Evolutionary conservation across 2,329 filamentous ascomycete species (phyloP), one percentile per base, ranked within the genome.

Genomic region (Penicillium nordicum): DNA sequence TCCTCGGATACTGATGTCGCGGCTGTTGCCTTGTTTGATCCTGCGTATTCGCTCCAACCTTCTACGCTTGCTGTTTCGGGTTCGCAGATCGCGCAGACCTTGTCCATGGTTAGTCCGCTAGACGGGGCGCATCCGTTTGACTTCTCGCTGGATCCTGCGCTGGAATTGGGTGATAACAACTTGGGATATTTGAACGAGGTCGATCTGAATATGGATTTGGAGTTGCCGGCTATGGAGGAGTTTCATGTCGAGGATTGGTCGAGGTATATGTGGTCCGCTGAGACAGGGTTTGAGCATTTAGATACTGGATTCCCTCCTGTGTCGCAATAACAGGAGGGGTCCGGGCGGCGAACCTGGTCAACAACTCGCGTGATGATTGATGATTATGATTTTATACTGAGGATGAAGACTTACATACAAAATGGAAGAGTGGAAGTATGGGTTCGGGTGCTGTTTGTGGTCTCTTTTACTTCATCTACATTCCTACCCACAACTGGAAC

Each of bases 221-320:
- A 65, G 2, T 40, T 66, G 49, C 37, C 57, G 14, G 14, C 23
- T 25, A 34, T 50, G 16, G 64, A 65, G 21, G 63, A 63, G 12
- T 66, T 64, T 23, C 58, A 61, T 47, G 63, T 66, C 12, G 63
- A 66, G 46, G 64, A 66, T 55, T 66, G 64, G 64, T 64, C 64
- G 10, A 50, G 64, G 38, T 66, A 64, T 53, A 64, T 66, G 61
- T 66, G 63, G 63, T 64, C 64, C 25, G 57, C 63, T 9, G 63
- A 66, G 52, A 66, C 58, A 4, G 64, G 64, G 30, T 63, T 66
- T 18, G 63, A 66, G 50, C 62, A 64, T 60, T 49, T 66, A 49
- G 63, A 66, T 59, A 64, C 56, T n/a, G 61, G 59, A 6, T 60
- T 56, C 21, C 59, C 58, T 5, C 53, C 60, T 14, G 51, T 53